Base-by-base conservation (phyloP, 495 filamentous ascomycete genomes). In the Aspergillus saccharolyticus region DNA sequence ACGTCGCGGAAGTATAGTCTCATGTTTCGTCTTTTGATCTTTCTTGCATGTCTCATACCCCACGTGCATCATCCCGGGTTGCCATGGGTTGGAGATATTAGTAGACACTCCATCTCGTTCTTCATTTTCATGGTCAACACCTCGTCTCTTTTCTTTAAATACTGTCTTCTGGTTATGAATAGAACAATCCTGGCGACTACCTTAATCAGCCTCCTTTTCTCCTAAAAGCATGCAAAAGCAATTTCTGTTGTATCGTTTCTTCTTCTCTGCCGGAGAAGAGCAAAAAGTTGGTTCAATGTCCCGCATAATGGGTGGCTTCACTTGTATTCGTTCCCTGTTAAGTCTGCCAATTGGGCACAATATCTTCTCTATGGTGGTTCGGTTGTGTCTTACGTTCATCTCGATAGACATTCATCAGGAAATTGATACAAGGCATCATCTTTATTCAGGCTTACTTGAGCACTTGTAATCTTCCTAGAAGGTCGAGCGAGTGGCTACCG, bases 1-100 rank as follows among this genome's bases (percentile, higher is more conserved):
- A 58, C 61, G 45, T 28, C 30, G 62, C 56, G 55, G 56, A 61
- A 52, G 19, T 25, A 44, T 52, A 49, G 54, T 58, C 10, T 45
- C 52, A 55, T 19, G 16, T 44, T 55, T 47, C 52, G 52, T 20
- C 21, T 51, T 53, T 17, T 53, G 42, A 45, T 58, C 42, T 43
- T 63, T 53, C 48, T 62, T 52, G 52, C 54, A 58, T 66, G 59
- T 60, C 61, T 66, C 67, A 69, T 73, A 71, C 64, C 66, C 68
- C 61, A 56, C 63, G 61, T 71, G 67, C 66, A 67, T 69, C 63
- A 60, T 64, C 47, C 56, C 63, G 59, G 52, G 59, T 65, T 65
- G 64, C 66, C 60, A 63, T 66, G 66, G 70, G 68, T 64, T 66
- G 61, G 65, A 63, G 55, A 66, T 62, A 33, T 44, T 61, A 48